Evolutionary conservation across 1,139 yeast genomes (phyloP).

Genomic region (Yamadazyma diddensiae): DNA sequence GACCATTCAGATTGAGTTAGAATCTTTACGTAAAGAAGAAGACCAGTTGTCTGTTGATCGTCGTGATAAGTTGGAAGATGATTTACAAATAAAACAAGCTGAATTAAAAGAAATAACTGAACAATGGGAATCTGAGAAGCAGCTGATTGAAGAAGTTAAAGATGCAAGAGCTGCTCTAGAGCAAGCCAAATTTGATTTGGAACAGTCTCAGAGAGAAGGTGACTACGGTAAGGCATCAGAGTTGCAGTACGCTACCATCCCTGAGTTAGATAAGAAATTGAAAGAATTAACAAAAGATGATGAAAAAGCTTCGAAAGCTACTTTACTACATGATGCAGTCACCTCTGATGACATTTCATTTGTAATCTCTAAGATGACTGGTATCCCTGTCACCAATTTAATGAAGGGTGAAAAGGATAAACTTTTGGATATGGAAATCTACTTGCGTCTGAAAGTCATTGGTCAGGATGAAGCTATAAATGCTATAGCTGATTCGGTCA

Average conservation of each 20-base stretch:
- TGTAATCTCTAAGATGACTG: conserved; percentile 92
- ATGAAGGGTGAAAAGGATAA: conserved; percentile 95
- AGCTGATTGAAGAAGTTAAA: conserved; percentile 72
- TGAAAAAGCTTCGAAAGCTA: conserved; percentile 17
- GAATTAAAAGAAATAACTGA: conserved; percentile 70
- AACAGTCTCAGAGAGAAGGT: conserved; percentile 78
- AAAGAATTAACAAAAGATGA: conserved; percentile 44
- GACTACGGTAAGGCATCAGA: conserved; percentile 88
- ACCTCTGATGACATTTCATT: conserved; percentile 91
- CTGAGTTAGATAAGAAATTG: conserved; percentile 66
- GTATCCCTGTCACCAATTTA: conserved; percentile 88
- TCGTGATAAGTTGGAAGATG: conserved; percentile 59
- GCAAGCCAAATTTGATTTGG: conserved; percentile 78
- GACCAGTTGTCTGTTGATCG: conserved; percentile 82
- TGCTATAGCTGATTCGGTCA: conserved; percentile 89
- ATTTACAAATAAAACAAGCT: conserved; percentile 56
- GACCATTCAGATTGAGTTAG: conserved; percentile 94
- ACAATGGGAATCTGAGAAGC: conserved; percentile 83
- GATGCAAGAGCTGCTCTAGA: conserved; percentile 79
- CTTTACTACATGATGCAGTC: conserved; percentile 83
- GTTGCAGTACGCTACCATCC: conserved; percentile 82
- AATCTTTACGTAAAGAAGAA: conserved; percentile 87
- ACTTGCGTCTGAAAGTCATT: conserved; percentile 72
- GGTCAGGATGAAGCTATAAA: conserved; percentile 95
- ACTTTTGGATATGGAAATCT: conserved; percentile 79